phyloP scores from a whole-genome alignment of 2,329 filamentous ascomycete genomes.

The Fusarium albidum region DNA sequence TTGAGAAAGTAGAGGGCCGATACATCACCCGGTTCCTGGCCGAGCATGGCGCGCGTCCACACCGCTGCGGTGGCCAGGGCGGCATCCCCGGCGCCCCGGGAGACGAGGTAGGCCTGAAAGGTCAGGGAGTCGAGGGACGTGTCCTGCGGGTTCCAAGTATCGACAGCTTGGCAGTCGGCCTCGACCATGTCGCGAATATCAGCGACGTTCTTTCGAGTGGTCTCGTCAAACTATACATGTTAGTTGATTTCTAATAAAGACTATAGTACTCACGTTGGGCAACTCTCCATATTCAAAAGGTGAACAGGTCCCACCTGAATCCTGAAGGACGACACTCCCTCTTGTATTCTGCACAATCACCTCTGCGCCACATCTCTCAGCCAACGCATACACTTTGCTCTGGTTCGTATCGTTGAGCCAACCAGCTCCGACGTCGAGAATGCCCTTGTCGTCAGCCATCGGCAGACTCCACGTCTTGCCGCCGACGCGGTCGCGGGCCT shows the following conservation, averaged over 20 bases:
- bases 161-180: slow-evolving; percentile 41
- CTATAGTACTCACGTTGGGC: neutral
- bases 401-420: slow-evolving; percentile 73
- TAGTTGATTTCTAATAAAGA: neutral
- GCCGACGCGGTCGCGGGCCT: slow-evolving; percentile 59
- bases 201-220: slow-evolving; percentile 18
- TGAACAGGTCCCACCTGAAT: too few species aligned
- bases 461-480: slow-evolving; percentile 58
- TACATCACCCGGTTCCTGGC: slow-evolving; percentile 57
- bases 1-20: slow-evolving; percentile 63
- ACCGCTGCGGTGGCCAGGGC: slow-evolving; percentile 43
- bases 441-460: slow-evolving; percentile 43
- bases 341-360: too few species aligned
- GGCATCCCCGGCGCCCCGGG: slow-evolving; percentile 28
- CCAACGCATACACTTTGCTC: too few species aligned
- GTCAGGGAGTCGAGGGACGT: slow-evolving; percentile 37
- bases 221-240: slow-evolving; percentile 17
- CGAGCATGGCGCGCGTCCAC: slow-evolving; percentile 60
- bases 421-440: slow-evolving; percentile 62
- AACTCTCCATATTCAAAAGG: too few species aligned
- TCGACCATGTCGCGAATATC: slow-evolving; percentile 40
- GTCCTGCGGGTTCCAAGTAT: slow-evolving; percentile 30
- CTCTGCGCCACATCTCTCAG: too few species aligned
- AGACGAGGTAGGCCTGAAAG: slow-evolving; percentile 42
- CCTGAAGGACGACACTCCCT: too few species aligned